A percentile compares a stretch with the other conserved stretches of the same genome.
These are phyloP conservation scores for Xanthoconium stramineum DNA, from an alignment of 768 basidiomycete species.

Conservation along the genomic window DNA sequence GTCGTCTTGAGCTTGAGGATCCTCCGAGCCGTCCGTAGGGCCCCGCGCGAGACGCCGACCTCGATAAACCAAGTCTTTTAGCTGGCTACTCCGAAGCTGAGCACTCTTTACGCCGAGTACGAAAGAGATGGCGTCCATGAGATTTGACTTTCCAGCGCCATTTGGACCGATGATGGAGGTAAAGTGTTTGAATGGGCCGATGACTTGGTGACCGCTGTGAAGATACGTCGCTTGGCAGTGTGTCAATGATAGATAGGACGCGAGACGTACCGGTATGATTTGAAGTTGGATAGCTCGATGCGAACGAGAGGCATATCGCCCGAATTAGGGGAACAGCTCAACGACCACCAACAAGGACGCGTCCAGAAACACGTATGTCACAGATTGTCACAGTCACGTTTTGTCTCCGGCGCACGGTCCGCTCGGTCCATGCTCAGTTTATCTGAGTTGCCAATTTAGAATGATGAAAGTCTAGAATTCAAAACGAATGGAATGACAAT, in stretches of 20 bases:
- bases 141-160: conserved; percentile 97
- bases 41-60: conserved; percentile 67
- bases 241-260: not conserved
- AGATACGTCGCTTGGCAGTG: conserved; percentile 1
- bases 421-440: no score
- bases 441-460: no score
- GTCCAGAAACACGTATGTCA: conserved; percentile 25
- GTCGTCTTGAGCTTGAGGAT: conserved; percentile 41
- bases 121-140: conserved; percentile 99
- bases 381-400: conserved; percentile 22
- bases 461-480: not conserved
- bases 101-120: conserved; percentile 95
- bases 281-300: conserved; percentile 95
- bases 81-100: conserved; percentile 87
- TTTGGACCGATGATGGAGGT: conserved; percentile 97
- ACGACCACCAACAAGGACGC: conserved; percentile 20
- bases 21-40: conserved; percentile 41
- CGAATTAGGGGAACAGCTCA: conserved; percentile 20
- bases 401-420: not conserved
- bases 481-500: not conserved
- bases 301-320: conserved; percentile 66
- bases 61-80: conserved; percentile 95
- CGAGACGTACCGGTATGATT: conserved; percentile 73
- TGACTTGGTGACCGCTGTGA: conserved; percentile 71
- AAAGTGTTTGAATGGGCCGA: conserved; percentile 91